Evolutionary conservation across 352 stramenopile genomes (phyloP), one percentile per base, ranked within the genome.

Genomic region (Thraustotheca clavata): DNA sequence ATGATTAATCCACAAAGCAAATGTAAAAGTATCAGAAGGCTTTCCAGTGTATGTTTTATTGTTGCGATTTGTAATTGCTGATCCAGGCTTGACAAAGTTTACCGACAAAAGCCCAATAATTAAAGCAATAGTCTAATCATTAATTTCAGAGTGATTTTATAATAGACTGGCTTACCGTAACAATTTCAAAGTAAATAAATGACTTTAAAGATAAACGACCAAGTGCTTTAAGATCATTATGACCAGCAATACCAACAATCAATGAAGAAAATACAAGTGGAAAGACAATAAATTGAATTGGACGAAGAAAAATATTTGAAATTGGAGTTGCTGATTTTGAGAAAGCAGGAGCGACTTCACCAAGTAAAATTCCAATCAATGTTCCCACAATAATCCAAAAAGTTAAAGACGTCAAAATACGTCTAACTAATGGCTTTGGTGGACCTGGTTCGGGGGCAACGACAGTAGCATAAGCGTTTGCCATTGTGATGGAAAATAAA

Each of bases 181-280:
- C 50, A 34, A 83, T 31, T 49, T 86, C 77, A 55, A 86, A 86
- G 73, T 86, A 86, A 48, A 86, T 80, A 62, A 86, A 76, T 14
- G 77, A 77, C 67, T 82, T 79, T 68, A 83, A 46, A 5, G 75
- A 70, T 0, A 86, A 36, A 12, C 77, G 77, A 6, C 77, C 77
- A 40, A 86, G 75, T 57, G 82, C 73, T 67, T 80, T 80, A 68
- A 83, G 75, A 60, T 82, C 73, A 48, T 75, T 75, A 29, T 82
- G 73, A 54, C 76, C 74, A 35, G 77, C 77, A 57, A 86, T 83
- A 22, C 75, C 75, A 46, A 83, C 60, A 22, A 87, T 68, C 18
- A 87, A 62, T 40, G 75, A 84, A 18, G 76, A 84, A 38, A 87
- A 87, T 0, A 87, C 77, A 26, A 80, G 69, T 43, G 77, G 77